phyloP scores from a whole-genome alignment of 1,284 basidiomycete genomes.

The Garcileccinum viscosum region DNA sequence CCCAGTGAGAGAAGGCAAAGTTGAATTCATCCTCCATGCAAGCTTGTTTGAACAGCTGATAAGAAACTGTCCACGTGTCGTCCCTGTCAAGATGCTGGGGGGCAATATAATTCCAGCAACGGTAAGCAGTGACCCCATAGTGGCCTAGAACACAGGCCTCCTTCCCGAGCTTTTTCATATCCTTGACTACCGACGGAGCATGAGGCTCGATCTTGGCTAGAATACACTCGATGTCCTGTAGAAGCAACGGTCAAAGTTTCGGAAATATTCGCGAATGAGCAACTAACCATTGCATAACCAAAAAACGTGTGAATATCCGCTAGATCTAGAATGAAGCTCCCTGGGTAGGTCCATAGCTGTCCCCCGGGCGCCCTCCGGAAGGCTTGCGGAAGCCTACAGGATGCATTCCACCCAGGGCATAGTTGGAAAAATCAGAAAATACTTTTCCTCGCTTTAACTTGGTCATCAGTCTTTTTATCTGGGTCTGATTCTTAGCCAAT shows the following conservation, averaged over 20 bases:
- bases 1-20: conserved; percentile 12
- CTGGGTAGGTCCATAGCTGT: conserved; percentile 8
- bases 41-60: conserved; percentile 10
- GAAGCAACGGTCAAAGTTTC: not conserved
- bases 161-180: not conserved
- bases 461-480: not conserved
- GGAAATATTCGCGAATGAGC: not conserved
- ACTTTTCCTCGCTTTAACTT: not conserved
- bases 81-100: conserved; percentile 13
- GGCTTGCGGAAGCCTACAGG: not conserved
- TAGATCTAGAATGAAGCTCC: not conserved
- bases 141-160: not conserved
- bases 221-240: conserved; percentile 10
- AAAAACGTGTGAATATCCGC: conserved; percentile 6
- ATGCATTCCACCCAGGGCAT: conserved; percentile 10
- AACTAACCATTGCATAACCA: not conserved
- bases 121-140: conserved; percentile 12
- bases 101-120: conserved; percentile 21
- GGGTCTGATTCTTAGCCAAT: conserved; percentile 1
- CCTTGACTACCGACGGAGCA: not conserved
- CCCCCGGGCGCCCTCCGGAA: not conserved
- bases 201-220: conserved; percentile 6
- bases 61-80: conserved; percentile 2
- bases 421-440: not conserved
- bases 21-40: conserved; percentile 9